Evolutionary conservation across 345 rosid species (phyloP), one percentile per base, ranked within the genome.

Genomic region (Turnera subulata): DNA sequence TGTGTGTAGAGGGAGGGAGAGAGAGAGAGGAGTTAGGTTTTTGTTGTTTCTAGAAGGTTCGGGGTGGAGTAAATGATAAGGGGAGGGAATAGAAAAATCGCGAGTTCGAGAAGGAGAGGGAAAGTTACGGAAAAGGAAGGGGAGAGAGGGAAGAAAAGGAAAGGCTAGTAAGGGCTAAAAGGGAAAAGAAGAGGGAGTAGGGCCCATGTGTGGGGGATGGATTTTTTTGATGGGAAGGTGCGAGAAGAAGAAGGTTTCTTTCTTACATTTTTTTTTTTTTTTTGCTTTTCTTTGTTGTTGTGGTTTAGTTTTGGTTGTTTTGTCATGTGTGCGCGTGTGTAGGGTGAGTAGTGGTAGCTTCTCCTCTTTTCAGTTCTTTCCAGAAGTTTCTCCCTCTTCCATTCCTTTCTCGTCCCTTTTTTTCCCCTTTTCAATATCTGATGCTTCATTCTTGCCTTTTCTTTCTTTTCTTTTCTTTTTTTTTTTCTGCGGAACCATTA

Each of bases 21-120:
- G 19, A 4, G 55, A 17, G 50, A 0, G n/a, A n/a, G n/a, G n/a
- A n/a, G n/a, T n/a, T n/a, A n/a, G n/a, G n/a, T n/a, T 61, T 68
- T 56, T 70, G 67, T 59, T 69, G 70, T 64, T 83, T 89, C 97
- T 85, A 89, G 97, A 93, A 93, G 70, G 75, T 89, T 92, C 96
- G 26, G 67, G 72, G 67, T 62, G 65, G 70, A 23, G 84, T 62
- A 54, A 73, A 65, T 69, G 79, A 78, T 74, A 75, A 81, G 72
- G 70, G 16, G 56, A 71, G 62, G 50, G 45, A 61, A 24, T 23
- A 24, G 24, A 44, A 46, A 39, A 18, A 37, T 37, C 9, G 55
- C 1, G 49, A 20, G 43, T 63, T 46, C 60, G 54, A 55, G 67
- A 63, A 46, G 50, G 39, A 55, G 38, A 55, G 53, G 39, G 29